Evolutionary conservation across 2,329 filamentous ascomycete genomes (phyloP), one percentile per base, ranked within the genome.

Genomic region (Aciculosporium take): DNA sequence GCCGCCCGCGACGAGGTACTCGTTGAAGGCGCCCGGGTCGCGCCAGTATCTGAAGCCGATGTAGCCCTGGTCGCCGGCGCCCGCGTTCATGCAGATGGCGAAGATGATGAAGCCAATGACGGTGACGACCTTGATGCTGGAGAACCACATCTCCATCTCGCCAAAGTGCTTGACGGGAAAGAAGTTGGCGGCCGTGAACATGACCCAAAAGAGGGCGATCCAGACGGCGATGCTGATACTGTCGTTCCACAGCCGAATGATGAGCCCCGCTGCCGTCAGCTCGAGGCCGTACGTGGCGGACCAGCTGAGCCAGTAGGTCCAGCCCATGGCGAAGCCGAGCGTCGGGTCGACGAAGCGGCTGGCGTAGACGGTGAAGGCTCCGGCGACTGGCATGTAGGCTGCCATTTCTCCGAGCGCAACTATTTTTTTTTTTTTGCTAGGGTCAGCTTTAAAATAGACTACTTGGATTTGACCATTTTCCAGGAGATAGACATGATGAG

Each of bases 291-390:
- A 83, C 0, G 81, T 85, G 43, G 81, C 75, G 15, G 76, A 69
- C 80, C 79, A 88, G 29, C 72, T 79, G 54, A 86, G 86, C 79
- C 80, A 88, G 61, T 88, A 88, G 45, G 84, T 78, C 82, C 82
- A 88, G 17, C 84, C 83, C 71, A 87, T 81, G 17, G 81, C 71
- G 52, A 87, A 87, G 7, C 81, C 81, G 37, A 86, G 65, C 42
- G 77, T 78, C 9, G 75, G 77, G 53, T 84, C 78, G 48, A 86
- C 71, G 51, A 89, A 85, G 15, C 84, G 79, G 30, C 76, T 71
- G 18, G 83, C 81, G 52, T 87, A 89, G 32, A 78, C 71, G 24
- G 81, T 83, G 56, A 88, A 88, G 31, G 81, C 79, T 44, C 82
- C 84, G 17, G 80, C 68, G 28, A 88, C 76, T 5, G 85, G 85